Evolutionary conservation across 2,329 filamentous ascomycete species (phyloP), one percentile per base, ranked within the genome.

Genomic region (Bipolaris gigantea): DNA sequence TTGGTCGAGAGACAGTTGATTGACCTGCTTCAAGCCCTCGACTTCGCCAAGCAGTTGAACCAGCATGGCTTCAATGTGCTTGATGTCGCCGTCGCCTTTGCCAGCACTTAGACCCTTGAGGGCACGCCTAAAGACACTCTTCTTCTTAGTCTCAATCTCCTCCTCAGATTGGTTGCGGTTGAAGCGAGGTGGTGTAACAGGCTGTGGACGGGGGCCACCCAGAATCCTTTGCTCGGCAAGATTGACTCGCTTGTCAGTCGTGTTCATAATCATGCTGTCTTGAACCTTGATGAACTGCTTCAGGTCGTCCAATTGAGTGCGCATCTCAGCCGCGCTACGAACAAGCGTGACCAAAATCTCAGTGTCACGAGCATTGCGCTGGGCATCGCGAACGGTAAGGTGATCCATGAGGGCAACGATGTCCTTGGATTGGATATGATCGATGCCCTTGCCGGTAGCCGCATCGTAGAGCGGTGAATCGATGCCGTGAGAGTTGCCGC

Each of bases 371-470:
- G 94, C 94, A 75, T 94, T 97, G 55, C 94, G 88, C 76, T 97
- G 93, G 36, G 93, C 94, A 77, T 99, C 94, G 33, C 94, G 89
- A 59, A 97, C 94, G 72, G 95, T 97, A 59, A 99, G 86, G 75
- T 99, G 94, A 71, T 99, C 93, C 94, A 99, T 99, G 56, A 99
- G 79, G 21, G 93, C 91, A 60, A 99, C 89, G 65, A 99, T 95
- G 69, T 99, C 94, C 76, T 95, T 94, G 41, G 92, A 96, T 72
- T 97, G 89, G 47, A 99, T 97, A 43, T 88, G 84, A 62, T 97
- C 92, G 48, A 96, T 89, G 32, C 92, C 92, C 58, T 85, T 87
- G 48, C 93, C 93, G 1, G 90, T 96, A 3, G 92, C 84, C 55
- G 90, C 87, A 71, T 99, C 94, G 68, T 96, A 97, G 18, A 97